Conservation (phyloP, 305 asterid species). For the Petunia hybrid region DNA sequence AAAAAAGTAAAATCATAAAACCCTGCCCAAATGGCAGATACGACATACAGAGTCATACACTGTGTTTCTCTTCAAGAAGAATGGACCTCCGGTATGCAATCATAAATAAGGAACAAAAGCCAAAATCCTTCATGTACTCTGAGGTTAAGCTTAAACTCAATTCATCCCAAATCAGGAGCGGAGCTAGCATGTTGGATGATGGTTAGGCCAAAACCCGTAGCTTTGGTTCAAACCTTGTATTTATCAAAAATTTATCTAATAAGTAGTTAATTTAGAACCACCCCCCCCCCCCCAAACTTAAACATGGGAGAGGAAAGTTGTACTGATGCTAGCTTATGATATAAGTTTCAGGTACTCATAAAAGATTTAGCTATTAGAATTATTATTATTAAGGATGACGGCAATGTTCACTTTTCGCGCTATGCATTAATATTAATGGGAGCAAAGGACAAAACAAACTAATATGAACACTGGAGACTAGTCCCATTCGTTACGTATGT, state of each 20-base stretch:
- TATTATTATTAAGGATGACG: background rate
- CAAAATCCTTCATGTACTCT: background rate
- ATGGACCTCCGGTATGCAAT: background rate
- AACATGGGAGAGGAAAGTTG: background rate
- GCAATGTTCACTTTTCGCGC: background rate
- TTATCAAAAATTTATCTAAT: too few relatives aligned
- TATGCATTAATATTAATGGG: background rate
- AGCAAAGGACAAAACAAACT: background rate
- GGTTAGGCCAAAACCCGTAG: too few relatives aligned
- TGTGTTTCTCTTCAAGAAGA: background rate
- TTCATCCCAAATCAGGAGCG: background rate
- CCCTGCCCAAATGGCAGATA: background rate
- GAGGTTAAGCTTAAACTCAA: background rate
- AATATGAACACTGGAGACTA: background rate
- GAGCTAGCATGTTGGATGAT: too few relatives aligned
- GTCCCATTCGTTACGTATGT: background rate
- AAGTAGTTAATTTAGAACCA: too few relatives aligned
- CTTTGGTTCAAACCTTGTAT: too few relatives aligned
- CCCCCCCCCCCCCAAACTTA: too few relatives aligned
- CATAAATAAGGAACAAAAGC: background rate
- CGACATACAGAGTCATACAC: background rate
- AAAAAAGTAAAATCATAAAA: background rate
- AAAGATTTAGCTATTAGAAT: background rate
- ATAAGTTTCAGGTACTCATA: conserved; percentile 17
- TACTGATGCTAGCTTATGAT: background rate